Base-by-base conservation (phyloP, 495 filamentous ascomycete species). In the Barbatosphaeria neglecta region DNA sequence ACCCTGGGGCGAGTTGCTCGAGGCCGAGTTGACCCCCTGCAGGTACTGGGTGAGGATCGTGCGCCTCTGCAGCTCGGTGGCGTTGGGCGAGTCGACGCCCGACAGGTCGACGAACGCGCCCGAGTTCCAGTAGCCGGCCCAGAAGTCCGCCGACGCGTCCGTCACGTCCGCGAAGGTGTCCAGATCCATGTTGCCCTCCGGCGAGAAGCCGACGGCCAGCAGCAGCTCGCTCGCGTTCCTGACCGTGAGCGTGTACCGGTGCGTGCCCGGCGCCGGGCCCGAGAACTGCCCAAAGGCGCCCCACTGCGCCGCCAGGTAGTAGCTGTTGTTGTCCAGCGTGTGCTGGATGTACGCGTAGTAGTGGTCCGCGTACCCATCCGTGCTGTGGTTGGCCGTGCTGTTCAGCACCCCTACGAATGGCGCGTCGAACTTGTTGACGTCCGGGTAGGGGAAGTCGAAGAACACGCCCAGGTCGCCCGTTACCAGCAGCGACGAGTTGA, bases 371-470 rank as follows among this genome's bases (percentile, higher is more conserved):
- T 33, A 35, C 10, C 58, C 42, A 2, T 22, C 45, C 0, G 73
- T 77, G 9, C 45, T 54, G 48, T 77, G 74, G n/a, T 63, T 56
- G 8, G 55, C 54, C 6, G 66, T 68, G 9, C 58, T 61, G 53
- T 68, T 64, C 52, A 63, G 65, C 24, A 73, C 57, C 15, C 73
- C 74, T 3, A 77, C 73, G 49, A 72, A 75, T 11, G 68, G 63
- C 10, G 63, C 65, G 22, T 69, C 62, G 49, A 67, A 69, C 28
- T 74, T 76, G 44, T 71, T 62, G 6, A 47, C 46, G 43, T 66
- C 68, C 6, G 67, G 63, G 45, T 70, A 64, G 16, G 74, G 73
- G 45, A 72, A 77, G 44, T 76, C 73, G 47, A 76, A 64, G 53
- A 74, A 75, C 20, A 76, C 50, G 9, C 65, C 64, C 7, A 75